Evolutionary conservation across 2,329 filamentous ascomycete genomes (phyloP).

Genomic region (Ophiostoma sp.): DNA sequence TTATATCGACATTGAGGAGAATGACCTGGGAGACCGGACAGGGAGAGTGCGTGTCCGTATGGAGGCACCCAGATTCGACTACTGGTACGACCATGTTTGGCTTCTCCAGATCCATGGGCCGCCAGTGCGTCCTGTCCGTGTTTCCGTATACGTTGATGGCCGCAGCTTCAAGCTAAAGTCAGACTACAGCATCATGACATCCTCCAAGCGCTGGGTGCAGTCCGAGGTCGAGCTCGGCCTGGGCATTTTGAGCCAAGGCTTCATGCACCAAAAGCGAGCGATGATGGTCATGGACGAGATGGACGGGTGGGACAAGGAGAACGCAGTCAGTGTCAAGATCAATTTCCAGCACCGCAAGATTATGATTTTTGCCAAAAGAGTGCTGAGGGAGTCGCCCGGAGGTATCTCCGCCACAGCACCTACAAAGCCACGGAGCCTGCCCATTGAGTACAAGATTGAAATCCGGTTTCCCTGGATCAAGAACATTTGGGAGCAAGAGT

Average conservation of each 20-base stretch:
- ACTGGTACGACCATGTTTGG: conserved; percentile 41
- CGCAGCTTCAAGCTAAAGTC: conserved; percentile 18
- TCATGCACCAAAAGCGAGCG: conserved; percentile 46
- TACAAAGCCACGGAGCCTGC: conserved; percentile 10
- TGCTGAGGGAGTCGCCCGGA: conserved; percentile 9
- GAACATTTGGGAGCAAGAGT: conserved; percentile 38
- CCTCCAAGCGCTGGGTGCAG: conserved; percentile 27
- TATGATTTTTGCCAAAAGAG: conserved; percentile 20
- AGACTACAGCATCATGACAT: conserved; percentile 23
- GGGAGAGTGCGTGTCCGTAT: conserved; percentile 50
- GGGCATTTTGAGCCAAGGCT: conserved; percentile 55
- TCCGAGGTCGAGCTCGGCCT: conserved; percentile 41
- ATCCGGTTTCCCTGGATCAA: conserved; percentile 46
- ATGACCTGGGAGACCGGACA: conserved; percentile 36
- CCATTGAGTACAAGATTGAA: conserved; percentile 38
- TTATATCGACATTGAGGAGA: conserved; percentile 52
- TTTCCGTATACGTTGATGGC: conserved; percentile 21
- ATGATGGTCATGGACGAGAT: conserved; percentile 57
- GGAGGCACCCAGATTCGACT: conserved; percentile 46
- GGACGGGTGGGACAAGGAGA: conserved; percentile 1
- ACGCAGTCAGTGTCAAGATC: conserved; percentile 28
- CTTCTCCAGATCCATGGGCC: conserved; percentile 14
- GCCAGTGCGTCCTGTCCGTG: not conserved
- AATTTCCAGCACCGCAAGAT: conserved; percentile 21
- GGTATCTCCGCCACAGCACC: not conserved